Evolutionary conservation across 495 filamentous ascomycete species (phyloP).

Genomic region (Terfezia boudieri): DNA sequence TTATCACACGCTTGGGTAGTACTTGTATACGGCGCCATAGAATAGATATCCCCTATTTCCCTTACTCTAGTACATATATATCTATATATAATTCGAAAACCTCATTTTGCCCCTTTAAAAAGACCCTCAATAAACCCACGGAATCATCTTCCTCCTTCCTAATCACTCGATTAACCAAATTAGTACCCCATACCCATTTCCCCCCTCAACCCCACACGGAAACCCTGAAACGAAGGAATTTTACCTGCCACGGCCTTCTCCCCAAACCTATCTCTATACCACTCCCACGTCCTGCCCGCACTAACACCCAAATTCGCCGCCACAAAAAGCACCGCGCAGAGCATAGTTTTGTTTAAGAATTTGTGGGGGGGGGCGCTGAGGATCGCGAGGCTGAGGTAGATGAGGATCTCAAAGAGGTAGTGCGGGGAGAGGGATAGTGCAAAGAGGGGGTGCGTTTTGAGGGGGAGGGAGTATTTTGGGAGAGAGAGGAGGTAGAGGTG

Average conservation of each 20-base stretch:
- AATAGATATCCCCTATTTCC: no score
- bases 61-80: no score
- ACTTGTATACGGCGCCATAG: no score
- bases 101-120: no score
- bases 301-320: slow-evolving; percentile 60
- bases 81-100: no score
- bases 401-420: slow-evolving; percentile 66
- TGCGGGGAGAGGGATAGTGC: slow-evolving; percentile 57
- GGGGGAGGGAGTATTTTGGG: slow-evolving; percentile 64
- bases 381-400: slow-evolving; percentile 61
- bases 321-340: slow-evolving; percentile 48
- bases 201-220: no score
- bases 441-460: slow-evolving; percentile 34
- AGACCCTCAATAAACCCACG: slow-evolving; percentile 38
- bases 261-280: slow-evolving; percentile 70
- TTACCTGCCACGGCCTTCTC: slow-evolving; percentile 36
- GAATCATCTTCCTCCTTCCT: slow-evolving; percentile 63
- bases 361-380: slow-evolving; percentile 41
- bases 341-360: slow-evolving; percentile 49
- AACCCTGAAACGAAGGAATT: slow-evolving; percentile 1
- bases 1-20: neutral
- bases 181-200: no score
- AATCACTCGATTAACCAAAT: neutral
- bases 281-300: slow-evolving; percentile 49
- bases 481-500: slow-evolving; percentile 61